phyloP scores from a whole-genome alignment of 441 rosid species.

The Brassica hybrid region DNA sequence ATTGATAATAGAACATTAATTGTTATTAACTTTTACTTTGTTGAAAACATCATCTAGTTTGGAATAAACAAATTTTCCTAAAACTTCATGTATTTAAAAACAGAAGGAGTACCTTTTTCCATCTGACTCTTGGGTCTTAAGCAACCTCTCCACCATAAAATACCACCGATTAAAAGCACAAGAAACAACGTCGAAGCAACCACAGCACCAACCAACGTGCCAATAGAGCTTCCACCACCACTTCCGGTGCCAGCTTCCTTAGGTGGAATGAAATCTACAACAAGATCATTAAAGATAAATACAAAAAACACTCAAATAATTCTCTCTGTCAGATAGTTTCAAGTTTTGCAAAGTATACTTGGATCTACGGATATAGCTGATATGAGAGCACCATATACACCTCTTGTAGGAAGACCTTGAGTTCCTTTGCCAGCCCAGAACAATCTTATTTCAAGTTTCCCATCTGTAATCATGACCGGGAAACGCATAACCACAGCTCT shows the following conservation, averaged over 20 bases:
- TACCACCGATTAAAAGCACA: constrained; percentile 43
- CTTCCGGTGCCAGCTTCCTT: constrained; percentile 32
- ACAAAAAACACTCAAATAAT: background rate
- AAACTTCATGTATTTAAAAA: too few relatives aligned
- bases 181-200: constrained; percentile 40
- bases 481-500: constrained; percentile 42
- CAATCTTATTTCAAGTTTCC: constrained; percentile 56
- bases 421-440: constrained; percentile 74
- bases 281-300: constrained; percentile 25
- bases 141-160: constrained; percentile 58
- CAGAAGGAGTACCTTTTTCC: constrained; percentile 45
- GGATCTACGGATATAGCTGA: constrained; percentile 58
- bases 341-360: constrained; percentile 35
- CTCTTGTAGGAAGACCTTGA: constrained; percentile 44
- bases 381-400: constrained; percentile 69
- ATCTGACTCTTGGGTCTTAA: constrained; percentile 43
- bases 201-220: constrained; percentile 49
- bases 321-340: constrained; percentile 6
- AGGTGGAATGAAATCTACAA: constrained; percentile 48
- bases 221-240: constrained; percentile 40
- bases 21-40: too few relatives aligned
- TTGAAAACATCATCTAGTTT: too few relatives aligned
- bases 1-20: too few relatives aligned
- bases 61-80: too few relatives aligned
- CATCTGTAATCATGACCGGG: constrained; percentile 40